Evolutionary conservation across 2,329 filamentous ascomycete genomes (phyloP), one percentile per base, ranked within the genome.

Genomic region (Penicillium hordei): DNA sequence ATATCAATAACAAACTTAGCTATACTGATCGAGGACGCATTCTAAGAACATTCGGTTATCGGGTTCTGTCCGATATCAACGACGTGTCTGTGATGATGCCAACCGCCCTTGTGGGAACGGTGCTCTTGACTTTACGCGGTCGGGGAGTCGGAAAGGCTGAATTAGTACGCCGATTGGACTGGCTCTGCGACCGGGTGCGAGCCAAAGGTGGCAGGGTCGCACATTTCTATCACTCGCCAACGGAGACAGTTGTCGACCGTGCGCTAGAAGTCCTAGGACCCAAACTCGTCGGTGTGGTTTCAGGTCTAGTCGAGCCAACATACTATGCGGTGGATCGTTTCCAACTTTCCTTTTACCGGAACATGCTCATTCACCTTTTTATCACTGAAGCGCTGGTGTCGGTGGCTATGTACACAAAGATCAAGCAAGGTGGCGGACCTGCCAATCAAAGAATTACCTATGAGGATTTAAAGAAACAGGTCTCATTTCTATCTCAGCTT

Each of bases 361-460:
- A 99, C 75, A 97, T 97, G 94, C 97, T 93, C 0, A 99, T 99
- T 60, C 94, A 99, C 72, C 83, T 99, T 5, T 99, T 99, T 74
- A 94, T 99, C 57, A 89, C 91, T 2, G 93, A 97, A 72, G 90
- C 93, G 0, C 81, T 99, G 5, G 91, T 97, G 23, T 94, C 91
- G 60, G 91, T 88, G 5, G 90, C 90, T 29, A 88, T 99, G 82
- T 99, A 99, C 74, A 94, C 88, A 0, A 85, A 86, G 44, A 89
- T 97, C 54, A 99, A 99, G 75, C 86, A 87, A 61, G 94, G 94
- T 17, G 93, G 93, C n/a, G 91, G 90, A 0, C 89, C 90, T 0
- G 81, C 87, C 4, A 85, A 89, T 64, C 91, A 97, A 71, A 85
- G 89, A 46, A 93, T 96, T 27, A 77, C 85, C 0, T 95, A 92